These are phyloP conservation scores for Plasmopara halstedii DNA, from an alignment of 352 stramenopile species.

Conservation along the genomic window DNA sequence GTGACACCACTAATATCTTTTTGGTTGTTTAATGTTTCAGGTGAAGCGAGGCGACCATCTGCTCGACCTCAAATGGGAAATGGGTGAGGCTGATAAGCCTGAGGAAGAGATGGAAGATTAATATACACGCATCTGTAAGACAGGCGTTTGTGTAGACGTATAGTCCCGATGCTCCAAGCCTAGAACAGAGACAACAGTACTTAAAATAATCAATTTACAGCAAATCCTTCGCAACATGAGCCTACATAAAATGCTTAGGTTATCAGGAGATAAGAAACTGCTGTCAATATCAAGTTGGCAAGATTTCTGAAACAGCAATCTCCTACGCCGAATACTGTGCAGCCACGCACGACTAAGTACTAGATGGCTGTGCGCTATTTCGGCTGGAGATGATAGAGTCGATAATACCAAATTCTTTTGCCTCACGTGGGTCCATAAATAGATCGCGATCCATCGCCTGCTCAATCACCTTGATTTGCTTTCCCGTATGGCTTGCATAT, in stretches of 20 bases:
- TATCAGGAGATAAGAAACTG: not conserved
- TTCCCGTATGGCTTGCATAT: conserved; percentile 64
- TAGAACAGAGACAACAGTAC: conserved; percentile 17
- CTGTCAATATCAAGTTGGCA: not conserved
- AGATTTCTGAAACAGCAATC: not conserved
- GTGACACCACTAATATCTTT: not conserved
- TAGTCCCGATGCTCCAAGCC: conserved; percentile 10
- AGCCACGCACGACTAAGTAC: conserved; percentile 2
- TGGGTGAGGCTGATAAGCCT: conserved; percentile 61
- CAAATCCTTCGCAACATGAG: not conserved
- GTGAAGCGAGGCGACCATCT: conserved; percentile 69
- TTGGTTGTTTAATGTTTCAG: conserved; percentile 20
- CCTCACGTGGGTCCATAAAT: conserved; percentile 75
- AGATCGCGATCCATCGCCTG: conserved; percentile 83
- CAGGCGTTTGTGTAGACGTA: conserved; percentile 1
- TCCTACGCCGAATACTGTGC: too few relatives aligned
- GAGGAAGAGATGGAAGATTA: conserved; percentile 82
- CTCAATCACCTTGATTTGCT: conserved; percentile 72
- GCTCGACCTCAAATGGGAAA: conserved; percentile 74
- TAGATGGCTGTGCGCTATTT: conserved; percentile 8
- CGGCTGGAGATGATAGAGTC: conserved; percentile 75
- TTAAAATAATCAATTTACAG: conserved; percentile 24
- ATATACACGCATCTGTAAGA: conserved; percentile 8
- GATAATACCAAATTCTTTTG: conserved; percentile 77
- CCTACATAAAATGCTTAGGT: not conserved